These are phyloP conservation scores for Teratosphaeria zuluensis DNA, from an alignment of 2,329 filamentous ascomycete species.

Conservation along the genomic window DNA sequence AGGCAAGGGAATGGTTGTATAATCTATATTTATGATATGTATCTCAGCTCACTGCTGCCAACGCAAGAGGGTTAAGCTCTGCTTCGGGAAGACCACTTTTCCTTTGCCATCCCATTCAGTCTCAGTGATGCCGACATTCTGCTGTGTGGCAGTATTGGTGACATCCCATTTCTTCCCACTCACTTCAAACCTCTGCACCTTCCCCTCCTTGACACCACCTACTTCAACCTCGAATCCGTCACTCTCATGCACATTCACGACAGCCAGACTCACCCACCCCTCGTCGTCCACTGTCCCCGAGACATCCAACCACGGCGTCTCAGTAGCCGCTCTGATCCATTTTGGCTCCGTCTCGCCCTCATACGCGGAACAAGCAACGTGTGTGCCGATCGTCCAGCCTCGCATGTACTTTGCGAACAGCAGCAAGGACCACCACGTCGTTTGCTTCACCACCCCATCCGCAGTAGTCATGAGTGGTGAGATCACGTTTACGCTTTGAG, in stretches of 20 bases:
- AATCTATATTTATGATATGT: not conserved
- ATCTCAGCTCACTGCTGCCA: slow-evolving; percentile 33
- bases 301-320: slow-evolving; percentile 62
- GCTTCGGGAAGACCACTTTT: slow-evolving; percentile 56
- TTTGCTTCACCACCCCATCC: slow-evolving; percentile 57
- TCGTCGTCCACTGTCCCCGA: slow-evolving; percentile 51
- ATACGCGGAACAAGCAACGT: slow-evolving; percentile 56
- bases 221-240: slow-evolving; percentile 51
- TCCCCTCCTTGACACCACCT: slow-evolving; percentile 42
- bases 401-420: slow-evolving; percentile 66
- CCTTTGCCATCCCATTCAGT: slow-evolving; percentile 55
- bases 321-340: slow-evolving; percentile 56
- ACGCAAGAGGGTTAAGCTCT: slow-evolving; percentile 59
- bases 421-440: slow-evolving; percentile 65
- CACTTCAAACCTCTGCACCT: slow-evolving; percentile 53
- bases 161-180: slow-evolving; percentile 47
- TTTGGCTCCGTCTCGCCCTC: slow-evolving; percentile 54
- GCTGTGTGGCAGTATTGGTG: slow-evolving; percentile 52
- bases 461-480: slow-evolving; percentile 63
- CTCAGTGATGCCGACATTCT: slow-evolving; percentile 53
- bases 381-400: slow-evolving; percentile 56
- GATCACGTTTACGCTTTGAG: slow-evolving; percentile 70
- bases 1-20: not conserved
- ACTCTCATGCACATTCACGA: slow-evolving; percentile 60
- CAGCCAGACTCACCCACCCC: slow-evolving; percentile 55